Percentiles rank a stretch among this genome's conserved stretches.
Evolutionary conservation across 2,329 filamentous ascomycete species (phyloP).

Genomic region (Byssochlamys sp.): DNA sequence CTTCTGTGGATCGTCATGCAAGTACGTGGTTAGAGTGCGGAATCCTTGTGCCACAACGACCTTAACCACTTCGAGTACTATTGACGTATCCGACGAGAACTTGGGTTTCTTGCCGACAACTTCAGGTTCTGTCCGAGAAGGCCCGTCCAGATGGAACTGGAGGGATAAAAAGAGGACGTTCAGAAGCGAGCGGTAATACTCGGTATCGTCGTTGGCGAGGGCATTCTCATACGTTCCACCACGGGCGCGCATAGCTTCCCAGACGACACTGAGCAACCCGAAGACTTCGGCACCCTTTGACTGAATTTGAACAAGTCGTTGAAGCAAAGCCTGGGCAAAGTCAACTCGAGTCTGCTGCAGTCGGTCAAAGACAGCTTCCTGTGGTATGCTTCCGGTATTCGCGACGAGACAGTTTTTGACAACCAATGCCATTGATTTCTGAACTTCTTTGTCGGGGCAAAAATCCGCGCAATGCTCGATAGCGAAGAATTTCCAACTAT

Average conservation of each 20-base stretch:
- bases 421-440: constrained; percentile 63
- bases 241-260: constrained; percentile 49
- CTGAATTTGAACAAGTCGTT: constrained; percentile 58
- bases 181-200: constrained; percentile 74
- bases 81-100: constrained; percentile 40
- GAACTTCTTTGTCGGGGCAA: constrained; percentile 46
- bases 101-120: constrained; percentile 27
- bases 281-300: constrained; percentile 44
- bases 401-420: constrained; percentile 67
- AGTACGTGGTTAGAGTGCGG: constrained; percentile 65
- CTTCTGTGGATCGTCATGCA: constrained; percentile 63
- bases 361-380: constrained; percentile 71
- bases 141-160: constrained; percentile 38
- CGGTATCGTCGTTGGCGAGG: constrained; percentile 46
- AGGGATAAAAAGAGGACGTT: constrained; percentile 77
- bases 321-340: constrained; percentile 71
- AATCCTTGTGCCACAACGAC: constrained; percentile 73
- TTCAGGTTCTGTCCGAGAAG: constrained; percentile 25
- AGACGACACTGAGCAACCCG: constrained; percentile 47
- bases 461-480: constrained; percentile 68
- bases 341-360: constrained; percentile 68
- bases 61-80: constrained; percentile 69
- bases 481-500: constrained; percentile 80
- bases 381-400: constrained; percentile 62
- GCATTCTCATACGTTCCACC: constrained; percentile 52